These are phyloP conservation scores for Amyloporia xantha DNA, from an alignment of 768 basidiomycete genomes.

Conservation along the genomic window DNA sequence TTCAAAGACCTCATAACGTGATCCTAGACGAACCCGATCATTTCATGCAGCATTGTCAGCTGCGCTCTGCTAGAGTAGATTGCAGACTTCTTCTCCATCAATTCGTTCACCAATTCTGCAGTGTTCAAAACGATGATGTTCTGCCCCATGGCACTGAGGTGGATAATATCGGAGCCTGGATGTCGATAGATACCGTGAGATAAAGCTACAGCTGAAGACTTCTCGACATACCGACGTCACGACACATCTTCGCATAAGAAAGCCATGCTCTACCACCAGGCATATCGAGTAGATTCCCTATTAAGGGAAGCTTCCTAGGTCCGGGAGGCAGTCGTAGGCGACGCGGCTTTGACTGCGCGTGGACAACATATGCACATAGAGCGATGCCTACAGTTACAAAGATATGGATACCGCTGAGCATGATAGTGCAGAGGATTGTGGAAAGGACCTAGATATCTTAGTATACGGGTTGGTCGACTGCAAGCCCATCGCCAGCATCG, in stretches of 20 bases:
- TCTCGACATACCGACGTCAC: background rate
- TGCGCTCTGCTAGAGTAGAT: constrained; percentile 32
- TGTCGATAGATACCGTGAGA: no score
- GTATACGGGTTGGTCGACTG: no score
- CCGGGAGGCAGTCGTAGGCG: constrained; percentile 19
- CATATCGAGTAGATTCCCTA: constrained; percentile 17
- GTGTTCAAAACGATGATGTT: constrained; percentile 24
- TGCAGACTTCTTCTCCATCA: constrained; percentile 26
- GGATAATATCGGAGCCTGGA: constrained; percentile 18
- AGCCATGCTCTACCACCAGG: background rate
- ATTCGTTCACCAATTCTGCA: constrained; percentile 21
- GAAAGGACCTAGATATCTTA: no score
- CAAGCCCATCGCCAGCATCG: no score
- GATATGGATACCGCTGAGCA: no score
- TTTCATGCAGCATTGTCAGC: constrained; percentile 21
- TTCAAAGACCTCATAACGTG: constrained; percentile 13
- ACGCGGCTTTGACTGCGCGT: background rate
- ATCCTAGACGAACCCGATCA: constrained; percentile 15
- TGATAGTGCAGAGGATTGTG: no score
- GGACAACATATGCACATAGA: background rate
- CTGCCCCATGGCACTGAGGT: background rate
- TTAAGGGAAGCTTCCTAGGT: constrained; percentile 17
- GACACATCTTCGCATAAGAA: background rate
- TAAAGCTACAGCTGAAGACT: no score
- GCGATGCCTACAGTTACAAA: no score